These are phyloP conservation scores for Coemansia sp. DNA, from an alignment of 192 early-diverging fungal genomes.

Conservation along the genomic window DNA sequence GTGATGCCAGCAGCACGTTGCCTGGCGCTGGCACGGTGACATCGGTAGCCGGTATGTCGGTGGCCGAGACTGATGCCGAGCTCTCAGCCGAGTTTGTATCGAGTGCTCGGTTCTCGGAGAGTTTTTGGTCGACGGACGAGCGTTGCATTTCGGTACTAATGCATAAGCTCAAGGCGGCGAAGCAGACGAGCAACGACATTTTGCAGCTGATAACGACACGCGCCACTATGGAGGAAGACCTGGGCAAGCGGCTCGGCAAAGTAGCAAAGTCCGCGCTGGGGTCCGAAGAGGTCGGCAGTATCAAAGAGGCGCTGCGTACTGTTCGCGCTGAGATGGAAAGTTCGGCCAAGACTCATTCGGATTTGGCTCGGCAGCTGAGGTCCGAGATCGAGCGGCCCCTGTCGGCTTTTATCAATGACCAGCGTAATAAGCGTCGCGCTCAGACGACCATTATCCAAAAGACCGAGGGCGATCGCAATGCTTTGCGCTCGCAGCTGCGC, in stretches of 20 bases:
- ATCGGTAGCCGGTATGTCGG: conserved; percentile 17
- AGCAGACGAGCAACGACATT: conserved; percentile 71
- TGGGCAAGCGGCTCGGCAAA: conserved; percentile 69
- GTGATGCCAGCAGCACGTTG: background rate
- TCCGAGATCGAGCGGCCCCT: conserved; percentile 63
- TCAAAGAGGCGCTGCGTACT: conserved; percentile 61
- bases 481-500: conserved; percentile 50
- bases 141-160: conserved; percentile 68
- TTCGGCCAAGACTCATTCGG: conserved; percentile 65
- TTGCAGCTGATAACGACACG: conserved; percentile 62
- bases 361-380: conserved; percentile 66
- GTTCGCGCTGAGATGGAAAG: conserved; percentile 65
- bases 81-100: conserved; percentile 42
- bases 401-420: conserved; percentile 64
- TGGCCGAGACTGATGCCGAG: conserved; percentile 24
- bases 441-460: conserved; percentile 54
- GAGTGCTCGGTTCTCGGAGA: conserved; percentile 36
- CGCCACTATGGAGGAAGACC: conserved; percentile 70
- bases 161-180: conserved; percentile 68
- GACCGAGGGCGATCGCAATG: conserved; percentile 50
- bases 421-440: conserved; percentile 65
- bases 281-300: conserved; percentile 68
- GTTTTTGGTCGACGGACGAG: conserved; percentile 62
- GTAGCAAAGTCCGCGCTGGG: conserved; percentile 63
- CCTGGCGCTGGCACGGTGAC: conserved; percentile 14